Percentiles rank a stretch among this genome's conserved stretches.
Evolutionary conservation across 768 basidiomycete species (phyloP).

Genomic region (Cubamyces lactineus): DNA sequence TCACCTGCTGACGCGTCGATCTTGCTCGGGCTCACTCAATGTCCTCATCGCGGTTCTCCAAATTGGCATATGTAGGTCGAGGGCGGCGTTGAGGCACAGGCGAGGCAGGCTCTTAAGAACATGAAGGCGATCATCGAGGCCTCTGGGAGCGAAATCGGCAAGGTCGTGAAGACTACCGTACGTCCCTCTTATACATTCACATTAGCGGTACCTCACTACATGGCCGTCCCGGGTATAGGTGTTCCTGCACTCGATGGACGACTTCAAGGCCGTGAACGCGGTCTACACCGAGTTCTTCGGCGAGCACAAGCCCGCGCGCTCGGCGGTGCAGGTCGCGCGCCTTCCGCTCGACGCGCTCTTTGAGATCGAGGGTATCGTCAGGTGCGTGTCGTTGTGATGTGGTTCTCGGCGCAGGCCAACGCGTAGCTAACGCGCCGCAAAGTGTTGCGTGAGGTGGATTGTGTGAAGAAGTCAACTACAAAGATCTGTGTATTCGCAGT

Average conservation of each 20-base stretch:
- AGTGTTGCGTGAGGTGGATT: background rate
- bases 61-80: no score
- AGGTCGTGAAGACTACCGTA: slow-evolving; percentile 92
- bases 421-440: background rate
- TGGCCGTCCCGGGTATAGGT: slow-evolving; percentile 52
- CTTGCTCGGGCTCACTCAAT: background rate
- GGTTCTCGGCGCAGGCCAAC: background rate
- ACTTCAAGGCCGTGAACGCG: slow-evolving; percentile 82
- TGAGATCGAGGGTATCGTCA: slow-evolving; percentile 90
- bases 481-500: no score
- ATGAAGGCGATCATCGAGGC: slow-evolving; percentile 82
- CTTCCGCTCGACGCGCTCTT: slow-evolving; percentile 91
- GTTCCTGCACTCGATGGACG: slow-evolving; percentile 91
- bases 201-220: no score
- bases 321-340: slow-evolving; percentile 86
- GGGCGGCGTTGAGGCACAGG: slow-evolving; percentile 79
- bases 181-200: slow-evolving; percentile 34
- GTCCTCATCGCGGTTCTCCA: background rate
- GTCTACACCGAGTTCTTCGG: slow-evolving; percentile 88
- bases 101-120: slow-evolving; percentile 85
- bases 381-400: slow-evolving; percentile 44
- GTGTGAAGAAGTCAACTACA: background rate
- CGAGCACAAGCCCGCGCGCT: slow-evolving; percentile 89
- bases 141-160: slow-evolving; percentile 73
- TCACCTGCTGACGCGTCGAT: background rate